phyloP scores from a whole-genome alignment of 768 basidiomycete genomes.

The Phaeotremella skinneri region DNA sequence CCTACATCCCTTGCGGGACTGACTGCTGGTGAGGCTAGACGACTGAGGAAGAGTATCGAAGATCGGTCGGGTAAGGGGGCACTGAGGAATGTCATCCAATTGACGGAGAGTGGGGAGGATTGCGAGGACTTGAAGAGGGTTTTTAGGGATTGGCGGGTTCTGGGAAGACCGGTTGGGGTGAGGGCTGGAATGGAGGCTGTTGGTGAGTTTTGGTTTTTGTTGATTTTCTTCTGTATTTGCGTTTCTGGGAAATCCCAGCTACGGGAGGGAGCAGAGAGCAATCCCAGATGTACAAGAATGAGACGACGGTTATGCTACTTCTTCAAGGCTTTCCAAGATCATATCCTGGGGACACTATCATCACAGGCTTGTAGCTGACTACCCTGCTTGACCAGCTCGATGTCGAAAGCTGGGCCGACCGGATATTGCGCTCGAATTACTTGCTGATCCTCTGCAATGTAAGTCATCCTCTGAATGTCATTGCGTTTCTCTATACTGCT shows the following conservation, averaged over 20 bases:
- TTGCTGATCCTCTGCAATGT: constrained; percentile 18
- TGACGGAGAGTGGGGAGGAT: constrained; percentile 12
- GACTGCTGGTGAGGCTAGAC: background rate
- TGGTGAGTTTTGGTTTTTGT: constrained; percentile 12
- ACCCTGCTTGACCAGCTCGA: no score
- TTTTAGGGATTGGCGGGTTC: constrained; percentile 14
- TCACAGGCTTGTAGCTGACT: no score
- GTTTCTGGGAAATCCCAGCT: no score
- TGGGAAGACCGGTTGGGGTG: constrained; percentile 11
- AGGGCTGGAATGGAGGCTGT: constrained; percentile 21
- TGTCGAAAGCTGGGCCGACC: constrained; percentile 19
- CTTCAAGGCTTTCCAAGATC: no score
- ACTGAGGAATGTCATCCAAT: constrained; percentile 21
- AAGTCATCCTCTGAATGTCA: constrained; percentile 2
- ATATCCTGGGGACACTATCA: no score
- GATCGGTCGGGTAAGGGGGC: constrained; percentile 5
- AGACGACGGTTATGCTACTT: no score
- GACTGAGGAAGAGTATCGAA: constrained; percentile 4
- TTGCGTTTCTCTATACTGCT: background rate
- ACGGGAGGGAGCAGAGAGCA: no score
- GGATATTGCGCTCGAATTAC: constrained; percentile 13
- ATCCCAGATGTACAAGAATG: no score
- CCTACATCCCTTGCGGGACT: background rate
- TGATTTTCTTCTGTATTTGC: background rate
- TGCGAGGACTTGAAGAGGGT: constrained; percentile 13